A percentile compares a stretch with the other conserved stretches of the same genome.
Conservation (phyloP, 129 eudicot species). For the Flaveria trinervia region DNA sequence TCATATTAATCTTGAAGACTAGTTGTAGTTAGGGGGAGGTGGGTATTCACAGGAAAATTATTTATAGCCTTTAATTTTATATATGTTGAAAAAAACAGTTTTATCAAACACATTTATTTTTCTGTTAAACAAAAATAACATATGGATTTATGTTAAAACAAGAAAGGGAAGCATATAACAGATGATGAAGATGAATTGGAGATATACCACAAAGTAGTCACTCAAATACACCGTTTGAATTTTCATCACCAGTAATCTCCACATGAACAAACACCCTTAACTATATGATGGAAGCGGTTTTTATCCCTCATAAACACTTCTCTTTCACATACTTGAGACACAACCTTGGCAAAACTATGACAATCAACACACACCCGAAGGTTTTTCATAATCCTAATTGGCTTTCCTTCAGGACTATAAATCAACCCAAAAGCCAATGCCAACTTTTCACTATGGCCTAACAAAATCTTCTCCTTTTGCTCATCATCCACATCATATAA, state of each 20-base stretch:
- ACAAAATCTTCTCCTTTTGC: conserved; percentile 71
- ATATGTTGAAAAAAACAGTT: neutral
- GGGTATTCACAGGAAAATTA: neutral
- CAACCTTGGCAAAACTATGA: conserved; percentile 77
- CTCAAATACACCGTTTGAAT: neutral
- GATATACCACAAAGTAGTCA: conserved; percentile 11
- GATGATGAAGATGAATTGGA: neutral
- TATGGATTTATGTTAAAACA: neutral
- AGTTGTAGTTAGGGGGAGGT: neutral
- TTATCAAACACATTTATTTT: neutral
- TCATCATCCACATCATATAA: conserved; percentile 77
- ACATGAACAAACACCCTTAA: conserved; percentile 66
- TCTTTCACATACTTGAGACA: conserved; percentile 61
- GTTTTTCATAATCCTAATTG: conserved; percentile 69
- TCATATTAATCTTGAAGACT: neutral
- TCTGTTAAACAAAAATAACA: neutral
- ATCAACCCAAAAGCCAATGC: conserved; percentile 76
- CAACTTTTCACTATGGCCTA: conserved; percentile 85
- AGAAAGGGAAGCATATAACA: neutral
- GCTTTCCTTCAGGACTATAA: conserved; percentile 43
- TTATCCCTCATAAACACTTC: conserved; percentile 71
- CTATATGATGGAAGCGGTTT: conserved; percentile 68
- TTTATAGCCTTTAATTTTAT: no score
- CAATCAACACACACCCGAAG: conserved; percentile 84
- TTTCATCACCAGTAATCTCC: conserved; percentile 70